Evolutionary conservation across 495 filamentous ascomycete genomes (phyloP).

Genomic region (Cercophora scortea): DNA sequence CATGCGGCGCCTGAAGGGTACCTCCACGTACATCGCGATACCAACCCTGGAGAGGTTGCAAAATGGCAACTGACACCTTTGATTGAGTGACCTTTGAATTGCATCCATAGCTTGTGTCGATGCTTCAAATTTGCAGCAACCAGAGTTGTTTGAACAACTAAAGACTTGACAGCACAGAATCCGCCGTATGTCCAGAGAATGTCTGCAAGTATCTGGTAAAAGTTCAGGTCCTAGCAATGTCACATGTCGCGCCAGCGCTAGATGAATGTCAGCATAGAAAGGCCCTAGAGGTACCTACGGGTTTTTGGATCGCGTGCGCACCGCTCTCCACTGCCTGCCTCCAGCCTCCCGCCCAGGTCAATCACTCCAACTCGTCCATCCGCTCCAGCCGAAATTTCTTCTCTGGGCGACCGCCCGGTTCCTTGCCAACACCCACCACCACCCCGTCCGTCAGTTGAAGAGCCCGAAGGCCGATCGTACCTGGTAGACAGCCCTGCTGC

Average conservation of each 20-base stretch:
- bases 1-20: too few species aligned
- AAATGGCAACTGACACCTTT: too few species aligned
- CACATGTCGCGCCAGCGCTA: neutral
- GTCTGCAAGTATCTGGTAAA: neutral
- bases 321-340: neutral
- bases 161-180: too few species aligned
- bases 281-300: neutral
- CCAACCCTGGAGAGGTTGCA: too few species aligned
- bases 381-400: constrained; percentile 20
- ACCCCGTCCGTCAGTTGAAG: too few species aligned
- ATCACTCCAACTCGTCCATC: constrained; percentile 1
- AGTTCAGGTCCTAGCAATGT: neutral
- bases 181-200: too few species aligned
- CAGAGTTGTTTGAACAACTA: too few species aligned
- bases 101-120: too few species aligned
- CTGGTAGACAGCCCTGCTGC: too few species aligned
- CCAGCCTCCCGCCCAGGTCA: neutral
- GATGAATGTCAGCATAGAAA: neutral
- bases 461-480: neutral
- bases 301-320: constrained; percentile 1
- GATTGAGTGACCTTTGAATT: too few species aligned
- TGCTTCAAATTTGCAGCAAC: too few species aligned
- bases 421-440: neutral
- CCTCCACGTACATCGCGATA: too few species aligned
- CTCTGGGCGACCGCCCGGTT: neutral